Evolutionary conservation across 2,329 filamentous ascomycete genomes (phyloP).

Genomic region (Alternaria ventricosa): DNA sequence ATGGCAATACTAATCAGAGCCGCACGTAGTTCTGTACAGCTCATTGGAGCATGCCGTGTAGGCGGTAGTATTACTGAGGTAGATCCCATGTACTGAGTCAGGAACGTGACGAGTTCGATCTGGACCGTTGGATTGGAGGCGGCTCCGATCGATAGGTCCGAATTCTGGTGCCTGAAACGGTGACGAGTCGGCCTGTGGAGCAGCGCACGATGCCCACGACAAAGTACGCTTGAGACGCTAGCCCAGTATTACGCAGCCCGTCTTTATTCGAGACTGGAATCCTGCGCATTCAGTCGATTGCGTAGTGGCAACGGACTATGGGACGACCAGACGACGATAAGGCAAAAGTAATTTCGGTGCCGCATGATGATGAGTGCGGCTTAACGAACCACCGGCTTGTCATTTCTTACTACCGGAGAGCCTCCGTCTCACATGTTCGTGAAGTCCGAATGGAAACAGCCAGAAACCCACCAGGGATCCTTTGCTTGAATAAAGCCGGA

Average conservation of each 20-base stretch:
- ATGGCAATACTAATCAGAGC: not conserved
- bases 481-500: conserved; percentile 19
- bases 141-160: conserved; percentile 32
- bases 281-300: conserved; percentile 3
- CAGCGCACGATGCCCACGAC: conserved; percentile 14
- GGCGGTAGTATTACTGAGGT: conserved; percentile 2
- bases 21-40: not conserved
- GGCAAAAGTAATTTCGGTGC: conserved; percentile 16
- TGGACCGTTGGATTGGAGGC: conserved; percentile 21
- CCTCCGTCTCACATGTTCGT: conserved; percentile 1
- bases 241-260: conserved; percentile 21
- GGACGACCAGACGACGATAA: conserved; percentile 4
- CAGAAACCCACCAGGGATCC: conserved; percentile 20
- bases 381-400: conserved; percentile 3
- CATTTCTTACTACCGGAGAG: conserved; percentile 13
- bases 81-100: not conserved
- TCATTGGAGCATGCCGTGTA: not conserved
- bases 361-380: conserved; percentile 1
- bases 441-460: not conserved
- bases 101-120: not conserved
- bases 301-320: conserved; percentile 7
- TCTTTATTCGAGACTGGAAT: conserved; percentile 10
- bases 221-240: conserved; percentile 25
- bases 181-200: conserved; percentile 20
- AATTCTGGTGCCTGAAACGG: conserved; percentile 41